Base-by-base conservation (phyloP, 129 eudicot species). In the Flaveria linearis region DNA sequence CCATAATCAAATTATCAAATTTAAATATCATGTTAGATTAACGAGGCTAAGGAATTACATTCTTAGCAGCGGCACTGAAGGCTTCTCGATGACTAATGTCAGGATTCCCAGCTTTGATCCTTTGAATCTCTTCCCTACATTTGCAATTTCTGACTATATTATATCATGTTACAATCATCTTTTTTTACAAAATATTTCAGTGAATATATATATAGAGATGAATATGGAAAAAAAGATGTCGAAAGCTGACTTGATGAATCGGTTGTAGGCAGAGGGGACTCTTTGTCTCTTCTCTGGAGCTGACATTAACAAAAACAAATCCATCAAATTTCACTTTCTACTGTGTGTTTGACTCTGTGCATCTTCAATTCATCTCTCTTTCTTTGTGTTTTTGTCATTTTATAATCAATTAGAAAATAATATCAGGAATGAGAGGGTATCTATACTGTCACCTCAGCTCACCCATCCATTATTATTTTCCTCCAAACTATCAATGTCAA, bases 281-380 rank as follows among this genome's bases (percentile, higher is more conserved):
- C 96, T 81, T 81, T 88, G 96, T 82, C 92, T 86, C 84, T 90
- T 90, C 86, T 90, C 96, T 45, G 93, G 93, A 82, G 93, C 96
- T 90, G 89, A 58, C 66, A 81, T 43, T 51, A 50, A 73, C 51
- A 60, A 82, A 71, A 58, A 49, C 55, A 42, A 63, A 62, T 6
- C 10, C 63, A 64, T 56, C 60, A 81, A 67, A 58, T 53, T 58
- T 68, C 66, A 45, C 67, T 72, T 71, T 70, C 28, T 58, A 64
- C 69, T 57, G 62, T 50, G 13, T 36, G 16, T 80, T 65, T 25
- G 41, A 63, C 68, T 69, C 17, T 49, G 6, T 49, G 53, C 50
- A 23, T 53, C 3, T 49, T 49, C n/a, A n/a, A n/a, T n/a, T n/a
- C 53, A 49, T 12, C 65, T 28, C 28, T 52, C 23, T 75, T 2